Evolutionary conservation across 495 filamentous ascomycete genomes (phyloP), one percentile per base, ranked within the genome.

Genomic region (Thozetella sp.): DNA sequence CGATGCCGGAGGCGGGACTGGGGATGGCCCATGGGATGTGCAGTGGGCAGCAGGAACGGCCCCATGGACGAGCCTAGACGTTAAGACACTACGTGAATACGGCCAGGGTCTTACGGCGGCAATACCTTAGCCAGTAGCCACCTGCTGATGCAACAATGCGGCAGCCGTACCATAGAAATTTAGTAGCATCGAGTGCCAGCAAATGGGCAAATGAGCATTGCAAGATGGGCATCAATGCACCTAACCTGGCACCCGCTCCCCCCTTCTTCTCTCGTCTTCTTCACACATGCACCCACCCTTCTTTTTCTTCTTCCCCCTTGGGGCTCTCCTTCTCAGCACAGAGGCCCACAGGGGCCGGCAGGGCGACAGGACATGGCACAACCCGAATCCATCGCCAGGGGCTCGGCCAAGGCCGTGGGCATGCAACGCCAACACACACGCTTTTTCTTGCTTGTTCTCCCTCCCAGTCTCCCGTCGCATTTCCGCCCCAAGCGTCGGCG

Each of bases 1-100:
- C 61, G 56, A 63, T 56, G 61, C 56, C 57, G 57, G 56, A 54
- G 60, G 55, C 55, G 51, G 60, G 55, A 58, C 57, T 25, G 22
- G 26, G 54, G 40, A 19, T 34, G 34, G 24, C n/a, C 43, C 43
- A 48, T 9, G 43, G 43, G 43, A 48, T 48, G 43, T 48, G 43
- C 43, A 48, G 43, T 48, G 43, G n/a, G 43, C 43, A 48, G 43
- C 43, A 48, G 43, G 30, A 48, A 48, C 43, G 43, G 43, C 43
- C 43, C 43, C 43, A 48, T 48, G 43, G 43, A 19, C 43, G 43
- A 48, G 43, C 43, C 43, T 48, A 20, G 43, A n/a, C 43, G 43
- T 48, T 48, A 13, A 48, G n/a, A 20, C 43, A n/a, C 43, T 48
- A 48, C 43, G 20, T 48, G 43, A 48, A 48, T 48, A 20, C n/a